These are phyloP conservation scores for Phlebopus sp. DNA, from an alignment of 1,284 basidiomycete genomes.

Conservation along the genomic window DNA sequence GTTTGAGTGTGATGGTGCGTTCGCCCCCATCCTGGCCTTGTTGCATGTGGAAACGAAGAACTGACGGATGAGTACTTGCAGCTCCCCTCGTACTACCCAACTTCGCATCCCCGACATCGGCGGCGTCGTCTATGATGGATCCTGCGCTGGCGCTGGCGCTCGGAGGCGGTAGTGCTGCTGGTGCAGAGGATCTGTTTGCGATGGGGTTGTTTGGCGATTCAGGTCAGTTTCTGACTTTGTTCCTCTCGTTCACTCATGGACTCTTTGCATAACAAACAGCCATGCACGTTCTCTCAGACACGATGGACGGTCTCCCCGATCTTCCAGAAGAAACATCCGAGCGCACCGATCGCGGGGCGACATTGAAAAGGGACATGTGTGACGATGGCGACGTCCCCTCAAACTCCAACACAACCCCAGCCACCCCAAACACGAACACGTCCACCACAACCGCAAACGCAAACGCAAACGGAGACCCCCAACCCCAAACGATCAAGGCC, in stretches of 20 bases:
- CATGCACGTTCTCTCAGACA: constrained; percentile 28
- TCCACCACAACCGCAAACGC: constrained; percentile 24
- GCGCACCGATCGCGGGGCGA: constrained; percentile 13
- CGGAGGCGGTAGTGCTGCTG: background rate
- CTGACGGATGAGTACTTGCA: background rate
- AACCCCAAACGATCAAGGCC: constrained; percentile 61
- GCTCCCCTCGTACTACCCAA: constrained; percentile 23
- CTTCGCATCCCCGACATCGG: constrained; percentile 11
- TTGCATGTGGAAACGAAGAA: no score
- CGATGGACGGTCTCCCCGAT: constrained; percentile 24
- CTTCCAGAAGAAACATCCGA: constrained; percentile 25
- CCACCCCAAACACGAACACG: constrained; percentile 2
- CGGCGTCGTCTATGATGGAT: background rate
- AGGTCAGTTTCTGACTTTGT: constrained; percentile 14
- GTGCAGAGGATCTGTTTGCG: constrained; percentile 20
- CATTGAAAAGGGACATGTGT: constrained; percentile 32
- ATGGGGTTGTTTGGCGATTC: constrained; percentile 20
- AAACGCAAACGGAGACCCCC: no score
- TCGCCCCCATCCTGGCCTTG: background rate
- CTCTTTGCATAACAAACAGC: constrained; percentile 7
- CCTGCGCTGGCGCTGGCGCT: background rate
- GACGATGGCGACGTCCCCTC: constrained; percentile 22
- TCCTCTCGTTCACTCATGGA: background rate
- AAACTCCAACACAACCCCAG: constrained; percentile 12
- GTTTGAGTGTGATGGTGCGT: constrained; percentile 56